A percentile compares a stretch with the other conserved stretches of the same genome.
Conservation (phyloP, 2,329 filamentous ascomycete species). For the Diplodia corticola region DNA sequence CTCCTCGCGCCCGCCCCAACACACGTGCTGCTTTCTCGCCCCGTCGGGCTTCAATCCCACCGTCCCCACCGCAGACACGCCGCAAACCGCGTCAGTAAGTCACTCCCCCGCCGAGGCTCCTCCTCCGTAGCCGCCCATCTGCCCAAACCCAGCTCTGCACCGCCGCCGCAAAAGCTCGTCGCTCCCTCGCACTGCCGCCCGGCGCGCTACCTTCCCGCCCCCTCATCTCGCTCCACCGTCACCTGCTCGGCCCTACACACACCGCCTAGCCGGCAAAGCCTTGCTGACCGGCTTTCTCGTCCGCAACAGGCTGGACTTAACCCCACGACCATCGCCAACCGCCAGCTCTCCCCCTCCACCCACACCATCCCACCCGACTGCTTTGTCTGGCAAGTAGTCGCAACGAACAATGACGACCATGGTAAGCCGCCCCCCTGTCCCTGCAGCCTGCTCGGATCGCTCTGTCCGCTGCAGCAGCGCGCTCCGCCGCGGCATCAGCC, state of each 20-base stretch:
- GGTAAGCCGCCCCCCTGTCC: slow-evolving; percentile 49
- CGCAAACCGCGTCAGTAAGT: slow-evolving; percentile 18
- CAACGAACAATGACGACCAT: slow-evolving; percentile 60
- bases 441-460: slow-evolving; percentile 32
- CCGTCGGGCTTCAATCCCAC: slow-evolving; percentile 22
- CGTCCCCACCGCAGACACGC: slow-evolving; percentile 21
- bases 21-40: slow-evolving; percentile 1
- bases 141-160: slow-evolving; percentile 6
- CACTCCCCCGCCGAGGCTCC: slow-evolving; percentile 27
- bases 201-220: slow-evolving; percentile 22
- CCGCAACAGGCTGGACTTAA: slow-evolving; percentile 41
- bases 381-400: slow-evolving; percentile 22
- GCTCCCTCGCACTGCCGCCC: background rate
- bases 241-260: slow-evolving; percentile 40
- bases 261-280: slow-evolving; percentile 46
- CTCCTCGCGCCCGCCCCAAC: background rate
- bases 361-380: slow-evolving; percentile 13
- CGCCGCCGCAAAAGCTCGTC: slow-evolving; percentile 24
- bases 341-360: slow-evolving; percentile 28
- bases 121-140: slow-evolving; percentile 22
- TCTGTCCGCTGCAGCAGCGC: background rate
- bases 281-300: slow-evolving; percentile 40
- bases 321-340: slow-evolving; percentile 30
- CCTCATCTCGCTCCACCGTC: slow-evolving; percentile 25
- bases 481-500: background rate